Evolutionary conservation across 2,329 filamentous ascomycete genomes (phyloP).

Genomic region (Colletotrichum tofieldiae): DNA sequence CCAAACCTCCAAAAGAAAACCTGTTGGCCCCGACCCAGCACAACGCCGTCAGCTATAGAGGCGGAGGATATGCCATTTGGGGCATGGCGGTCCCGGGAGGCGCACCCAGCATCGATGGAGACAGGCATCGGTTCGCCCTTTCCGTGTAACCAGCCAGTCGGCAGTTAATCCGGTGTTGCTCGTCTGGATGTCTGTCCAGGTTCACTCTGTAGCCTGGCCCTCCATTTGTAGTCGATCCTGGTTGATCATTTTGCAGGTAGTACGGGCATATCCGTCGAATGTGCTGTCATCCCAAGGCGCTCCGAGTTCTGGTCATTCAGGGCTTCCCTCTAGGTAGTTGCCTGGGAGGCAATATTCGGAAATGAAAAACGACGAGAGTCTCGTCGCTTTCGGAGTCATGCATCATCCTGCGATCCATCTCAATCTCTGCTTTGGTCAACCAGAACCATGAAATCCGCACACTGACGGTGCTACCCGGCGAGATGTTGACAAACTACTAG

Average conservation of each 20-base stretch:
- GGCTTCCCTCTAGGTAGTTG: neutral
- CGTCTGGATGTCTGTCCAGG: neutral
- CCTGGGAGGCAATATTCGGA: neutral
- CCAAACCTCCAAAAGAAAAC: slow-evolving; percentile 8
- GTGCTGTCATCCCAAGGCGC: slow-evolving; percentile 2
- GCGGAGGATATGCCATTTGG: slow-evolving; percentile 23
- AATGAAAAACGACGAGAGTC: neutral
- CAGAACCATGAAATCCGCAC: neutral
- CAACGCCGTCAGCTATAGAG: slow-evolving; percentile 4
- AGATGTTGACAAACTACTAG: neutral
- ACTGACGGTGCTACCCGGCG: neutral
- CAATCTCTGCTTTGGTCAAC: neutral
- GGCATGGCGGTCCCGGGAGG: neutral
- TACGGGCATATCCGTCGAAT: neutral
- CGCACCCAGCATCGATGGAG: neutral
- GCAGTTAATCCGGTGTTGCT: neutral
- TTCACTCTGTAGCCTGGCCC: neutral
- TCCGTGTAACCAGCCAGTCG: slow-evolving; percentile 10
- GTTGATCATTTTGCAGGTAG: neutral
- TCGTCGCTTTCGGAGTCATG: neutral
- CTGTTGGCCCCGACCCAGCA: slow-evolving; percentile 7
- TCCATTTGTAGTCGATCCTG: neutral
- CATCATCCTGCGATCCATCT: neutral
- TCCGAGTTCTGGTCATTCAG: neutral
- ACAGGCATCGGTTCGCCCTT: neutral